Evolutionary conservation across 331 rosid genomes (phyloP), one percentile per base, ranked within the genome.

Genomic region (Cydonia oblonga): DNA sequence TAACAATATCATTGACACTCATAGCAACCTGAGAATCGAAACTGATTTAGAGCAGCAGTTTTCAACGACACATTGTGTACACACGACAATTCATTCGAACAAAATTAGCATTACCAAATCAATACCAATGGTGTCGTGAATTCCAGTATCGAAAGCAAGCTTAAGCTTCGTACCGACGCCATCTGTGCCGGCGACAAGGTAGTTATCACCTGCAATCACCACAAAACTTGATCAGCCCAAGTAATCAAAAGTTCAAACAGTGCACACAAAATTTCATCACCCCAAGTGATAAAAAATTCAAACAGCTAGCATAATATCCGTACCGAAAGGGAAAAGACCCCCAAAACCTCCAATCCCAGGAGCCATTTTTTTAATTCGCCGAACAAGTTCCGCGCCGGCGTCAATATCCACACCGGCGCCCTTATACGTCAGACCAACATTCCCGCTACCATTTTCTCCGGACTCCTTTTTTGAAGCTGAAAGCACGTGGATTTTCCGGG

Each of bases 291-390:
- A 35, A 7, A 30, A 35, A 22, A 40, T 1, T 32, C 19, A 23
- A 53, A 25, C 9, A 57, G 29, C 29, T 5, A 49, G 53, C 12
- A 56, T 25, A 9, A n/a, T 6, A 9, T 12, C 10, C 66, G 53
- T 83, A 92, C 97, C 98, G 5, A 86, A 84, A 60, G 98, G 98
- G 76, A 74, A 92, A 29, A 92, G 84, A n/a, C 96, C 98, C 7
- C 96, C 98, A 53, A 92, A 92, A 75, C 96, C 96, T 57, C 98
- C 92, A 63, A 92, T 88, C 5, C 91, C 96, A 8, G 98, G 98
- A 7, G 96, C 96, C 96, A 92, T 90, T 78, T 89, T 87, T 0
- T 92, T 89, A 58, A 93, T 93, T 59, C 96, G 79, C 19, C 82
- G 77, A 60, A 90, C 97, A 24, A 90, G 98, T 72, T 92, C 96